Conservation (phyloP, 306 rosid genomes). For the Cucurbita pepo region DNA sequence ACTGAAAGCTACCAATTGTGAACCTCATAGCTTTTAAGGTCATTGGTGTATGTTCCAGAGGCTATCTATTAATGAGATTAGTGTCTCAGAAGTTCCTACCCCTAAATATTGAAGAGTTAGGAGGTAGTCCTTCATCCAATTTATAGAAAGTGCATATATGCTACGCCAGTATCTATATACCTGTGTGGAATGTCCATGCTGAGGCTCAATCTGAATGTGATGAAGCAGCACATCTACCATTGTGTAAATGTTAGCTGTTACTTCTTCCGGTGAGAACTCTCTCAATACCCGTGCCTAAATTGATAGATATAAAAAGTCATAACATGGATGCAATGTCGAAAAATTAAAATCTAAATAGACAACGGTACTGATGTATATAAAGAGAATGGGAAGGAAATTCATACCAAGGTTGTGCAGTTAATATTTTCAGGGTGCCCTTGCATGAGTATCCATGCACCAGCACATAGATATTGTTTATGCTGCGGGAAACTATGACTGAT, state of each 20-base stretch:
- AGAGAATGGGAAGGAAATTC: conserved; percentile 13
- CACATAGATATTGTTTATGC: conserved; percentile 81
- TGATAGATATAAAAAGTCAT: background rate
- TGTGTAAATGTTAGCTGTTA: conserved; percentile 75
- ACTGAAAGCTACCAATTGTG: no score
- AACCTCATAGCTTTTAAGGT: background rate
- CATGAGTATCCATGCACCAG: conserved; percentile 96
- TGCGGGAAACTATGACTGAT: conserved; percentile 56
- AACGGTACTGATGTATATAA: conserved; percentile 4
- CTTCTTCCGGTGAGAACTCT: conserved; percentile 91
- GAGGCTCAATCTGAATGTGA: conserved; percentile 81
- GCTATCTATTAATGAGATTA: background rate
- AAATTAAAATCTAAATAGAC: background rate
- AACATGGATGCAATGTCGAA: background rate
- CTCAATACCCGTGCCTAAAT: conserved; percentile 76
- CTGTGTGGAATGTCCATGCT: conserved; percentile 75
- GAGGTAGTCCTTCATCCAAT: background rate
- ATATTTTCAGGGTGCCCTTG: conserved; percentile 82
- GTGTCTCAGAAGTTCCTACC: background rate
- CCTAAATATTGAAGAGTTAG: background rate
- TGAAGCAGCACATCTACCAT: conserved; percentile 97
- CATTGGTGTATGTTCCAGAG: background rate
- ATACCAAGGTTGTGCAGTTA: conserved; percentile 72
- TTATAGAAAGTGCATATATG: background rate
- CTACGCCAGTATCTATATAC: conserved; percentile 13